Base-by-base conservation (phyloP, 345 rosid genomes). In the Gossypium sturtianum region DNA sequence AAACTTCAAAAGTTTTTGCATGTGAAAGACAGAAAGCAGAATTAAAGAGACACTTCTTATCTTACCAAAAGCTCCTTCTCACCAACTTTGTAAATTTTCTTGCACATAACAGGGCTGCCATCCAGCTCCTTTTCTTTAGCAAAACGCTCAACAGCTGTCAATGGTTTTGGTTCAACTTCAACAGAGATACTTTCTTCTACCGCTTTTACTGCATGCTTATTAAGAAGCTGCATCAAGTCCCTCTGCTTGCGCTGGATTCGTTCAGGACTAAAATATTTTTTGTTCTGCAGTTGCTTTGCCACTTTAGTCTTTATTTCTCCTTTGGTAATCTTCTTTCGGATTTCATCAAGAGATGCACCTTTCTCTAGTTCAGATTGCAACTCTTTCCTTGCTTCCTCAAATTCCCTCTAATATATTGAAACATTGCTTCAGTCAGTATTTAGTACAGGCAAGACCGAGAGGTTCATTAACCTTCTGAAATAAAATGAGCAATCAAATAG, bases 1-100 rank as follows among this genome's bases (percentile, higher is more conserved):
- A 51, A 59, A 71, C 29, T 29, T 19, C 71, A 57, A 80, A 77
- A 80, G 52, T 45, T 34, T 12, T 20, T 60, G 45, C 76, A 70
- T 71, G 70, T 45, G 72, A 65, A 64, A 29, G 12, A 43, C n/a
- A 7, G 43, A 19, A 66, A 44, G 68, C 3, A 70, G 27, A 16
- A 51, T 25, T 48, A 38, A 54, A 54, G 67, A 57, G 75, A 52
- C 67, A 38, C 41, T 61, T 68, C 62, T 34, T 69, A 74, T 83
- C 97, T 85, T 74, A 95, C 99, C 97, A 93, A 78, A 80, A 93
- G 85, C 75, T 87, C 82, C 76, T 80, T 87, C 57, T 84, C 90
- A 23, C 84, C 88, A 78, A 95, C 79, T 88, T 87, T 95, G 86
- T 84, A 95, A 62, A 70, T 81, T 80, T 85, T 88, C 84, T 87